Evolutionary conservation across 1,284 basidiomycete species (phyloP).

Genomic region (Mycosarcoma mackinlayi): DNA sequence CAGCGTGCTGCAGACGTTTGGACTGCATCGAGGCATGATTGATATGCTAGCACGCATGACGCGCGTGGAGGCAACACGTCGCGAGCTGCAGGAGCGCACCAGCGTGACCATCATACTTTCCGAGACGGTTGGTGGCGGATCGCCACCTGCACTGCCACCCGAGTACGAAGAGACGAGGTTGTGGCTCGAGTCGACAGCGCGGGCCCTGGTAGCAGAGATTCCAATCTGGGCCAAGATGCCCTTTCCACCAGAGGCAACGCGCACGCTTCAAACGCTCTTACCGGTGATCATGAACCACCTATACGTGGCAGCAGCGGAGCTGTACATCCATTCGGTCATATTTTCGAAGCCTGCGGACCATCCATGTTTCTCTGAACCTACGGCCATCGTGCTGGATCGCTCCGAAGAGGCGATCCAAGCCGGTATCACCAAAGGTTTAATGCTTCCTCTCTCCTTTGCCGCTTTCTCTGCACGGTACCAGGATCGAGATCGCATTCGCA

Average conservation of each 20-base stretch:
- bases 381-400: constrained; percentile 33
- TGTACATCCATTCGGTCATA: constrained; percentile 48
- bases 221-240: constrained; percentile 44
- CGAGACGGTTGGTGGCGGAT: constrained; percentile 23
- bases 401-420: constrained; percentile 43
- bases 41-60: constrained; percentile 48
- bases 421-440: constrained; percentile 35
- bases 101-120: constrained; percentile 42
- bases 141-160: constrained; percentile 30
- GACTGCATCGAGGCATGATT: constrained; percentile 44
- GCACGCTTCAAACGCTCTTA: constrained; percentile 29
- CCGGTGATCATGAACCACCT: constrained; percentile 45
- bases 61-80: constrained; percentile 36
- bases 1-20: constrained; percentile 45
- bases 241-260: constrained; percentile 30
- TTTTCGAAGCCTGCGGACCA: constrained; percentile 45
- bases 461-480: constrained; percentile 29
- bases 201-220: constrained; percentile 39
- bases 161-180: constrained; percentile 46
- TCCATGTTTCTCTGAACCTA: constrained; percentile 35
- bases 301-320: constrained; percentile 43
- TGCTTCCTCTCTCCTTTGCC: constrained; percentile 41
- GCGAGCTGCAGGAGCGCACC: constrained; percentile 36
- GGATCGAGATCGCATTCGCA: constrained; percentile 35
- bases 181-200: constrained; percentile 43